Conservation (phyloP, 495 filamentous ascomycete species). For the Darksidea phi region DNA sequence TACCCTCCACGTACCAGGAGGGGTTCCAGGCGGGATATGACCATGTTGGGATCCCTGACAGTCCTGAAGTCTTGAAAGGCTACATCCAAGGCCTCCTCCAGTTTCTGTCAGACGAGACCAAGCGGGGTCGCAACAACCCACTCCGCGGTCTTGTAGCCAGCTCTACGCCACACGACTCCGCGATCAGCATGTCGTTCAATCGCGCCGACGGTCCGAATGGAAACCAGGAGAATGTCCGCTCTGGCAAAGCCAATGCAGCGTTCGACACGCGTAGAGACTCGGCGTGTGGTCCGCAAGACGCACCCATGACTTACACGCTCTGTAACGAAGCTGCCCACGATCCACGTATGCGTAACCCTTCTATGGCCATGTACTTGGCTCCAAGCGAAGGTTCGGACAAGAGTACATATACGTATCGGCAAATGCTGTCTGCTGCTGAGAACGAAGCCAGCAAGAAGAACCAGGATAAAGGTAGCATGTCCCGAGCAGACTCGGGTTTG, state of each 20-base stretch:
- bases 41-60: constrained; percentile 31
- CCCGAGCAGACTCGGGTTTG: not conserved
- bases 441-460: constrained; percentile 6
- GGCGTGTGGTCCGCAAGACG: not conserved
- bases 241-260: not conserved
- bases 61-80: constrained; percentile 36
- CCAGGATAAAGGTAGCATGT: not conserved
- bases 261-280: not conserved
- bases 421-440: not conserved
- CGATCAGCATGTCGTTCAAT: constrained; percentile 21
- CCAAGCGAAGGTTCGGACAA: not conserved
- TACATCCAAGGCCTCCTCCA: constrained; percentile 36
- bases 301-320: constrained; percentile 1
- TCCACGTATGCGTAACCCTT: not conserved
- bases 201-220: not conserved
- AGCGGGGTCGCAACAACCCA: not conserved
- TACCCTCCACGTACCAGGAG: constrained; percentile 34
- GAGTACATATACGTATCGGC: not conserved
- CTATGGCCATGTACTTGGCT: not conserved
- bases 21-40: constrained; percentile 39
- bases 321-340: constrained; percentile 11
- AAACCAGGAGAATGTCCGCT: constrained; percentile 14
- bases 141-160: not conserved
- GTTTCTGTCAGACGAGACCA: constrained; percentile 8
- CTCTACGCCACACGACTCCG: constrained; percentile 19